Base-by-base conservation (phyloP, 441 rosid species). In the Erodium texanum region DNA sequence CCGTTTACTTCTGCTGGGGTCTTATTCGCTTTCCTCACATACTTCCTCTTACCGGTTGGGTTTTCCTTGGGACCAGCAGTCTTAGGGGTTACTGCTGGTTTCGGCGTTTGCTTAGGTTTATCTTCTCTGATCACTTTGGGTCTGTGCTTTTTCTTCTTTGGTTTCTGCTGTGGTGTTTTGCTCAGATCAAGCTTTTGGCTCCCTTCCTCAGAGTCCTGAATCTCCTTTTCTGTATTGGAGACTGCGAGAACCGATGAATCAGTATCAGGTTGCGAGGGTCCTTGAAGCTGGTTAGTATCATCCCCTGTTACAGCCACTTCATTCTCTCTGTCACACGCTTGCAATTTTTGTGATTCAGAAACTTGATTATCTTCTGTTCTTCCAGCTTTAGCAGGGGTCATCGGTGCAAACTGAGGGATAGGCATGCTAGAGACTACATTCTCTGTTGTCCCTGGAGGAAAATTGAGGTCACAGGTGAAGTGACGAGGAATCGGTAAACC, bases 381-480 rank as follows among this genome's bases (percentile, higher is more conserved):
- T 7, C 38, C 68, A 67, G 72, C 67, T 77, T 87, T 85, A 1
- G 75, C 82, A 62, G 90, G 90, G 54, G 90, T 86, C 24, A 80
- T 77, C 1, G 93, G 89, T 65, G 85, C 74, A 67, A 87, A 83
- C 9, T 75, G 71, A 5, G 65, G 73, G 23, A 52, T 48, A 7
- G 62, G 66, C 62, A 24, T 67, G 1, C n/a, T 41, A 52, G 72
- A 71, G 74, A 64, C 68, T 63, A 75, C 74, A 64, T 76, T 78
- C 54, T 36, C 82, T 66, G 50, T 59, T 6, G 14, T 64, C 19
- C 62, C 72, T 5, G 75, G 72, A 58, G 75, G 75, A 48, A 77
- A 76, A 68, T 81, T 77, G 20, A 82, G 76, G 70, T 81, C 85
- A 72, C 63, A 74, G 10, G 75, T 52, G 54, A 68, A 64, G 54